A percentile compares a stretch with the other conserved stretches of the same genome.
Evolutionary conservation across 129 eudicot genomes (phyloP).

Genomic region (Erigeron canadensis): DNA sequence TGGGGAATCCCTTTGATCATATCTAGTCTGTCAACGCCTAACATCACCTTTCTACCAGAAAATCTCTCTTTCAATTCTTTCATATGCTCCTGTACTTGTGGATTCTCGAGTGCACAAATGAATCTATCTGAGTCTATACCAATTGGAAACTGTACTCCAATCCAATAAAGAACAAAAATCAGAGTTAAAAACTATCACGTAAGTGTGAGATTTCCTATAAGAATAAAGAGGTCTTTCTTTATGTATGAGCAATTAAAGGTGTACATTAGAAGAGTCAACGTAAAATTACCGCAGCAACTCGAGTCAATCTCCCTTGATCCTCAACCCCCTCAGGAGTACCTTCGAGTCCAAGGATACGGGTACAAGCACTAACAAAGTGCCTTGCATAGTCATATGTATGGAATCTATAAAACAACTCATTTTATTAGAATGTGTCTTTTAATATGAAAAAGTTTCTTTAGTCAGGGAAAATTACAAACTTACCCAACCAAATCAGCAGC

Average conservation of each 20-base stretch:
- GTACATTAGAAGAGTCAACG: neutral
- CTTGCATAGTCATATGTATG: constrained; percentile 98
- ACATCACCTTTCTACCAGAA: constrained; percentile 93
- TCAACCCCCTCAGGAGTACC: constrained; percentile 99
- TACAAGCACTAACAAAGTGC: constrained; percentile 98
- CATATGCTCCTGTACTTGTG: constrained; percentile 68
- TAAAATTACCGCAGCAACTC: constrained; percentile 87
- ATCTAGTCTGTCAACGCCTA: constrained; percentile 96
- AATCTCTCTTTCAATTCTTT: constrained; percentile 80
- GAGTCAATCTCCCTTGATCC: constrained; percentile 92
- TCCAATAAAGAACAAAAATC: constrained; percentile 14
- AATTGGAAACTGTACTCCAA: constrained; percentile 72
- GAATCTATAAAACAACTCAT: constrained; percentile 48
- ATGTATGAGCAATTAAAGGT: neutral
- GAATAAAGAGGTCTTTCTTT: neutral
- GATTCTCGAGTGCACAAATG: constrained; percentile 77
- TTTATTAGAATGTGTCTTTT: neutral
- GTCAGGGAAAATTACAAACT: constrained; percentile 10
- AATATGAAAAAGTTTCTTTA: neutral
- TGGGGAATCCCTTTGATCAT: constrained; percentile 98
- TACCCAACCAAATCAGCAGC: constrained; percentile 99
- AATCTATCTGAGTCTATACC: constrained; percentile 95
- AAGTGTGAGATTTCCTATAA: neutral
- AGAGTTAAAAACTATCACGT: neutral
- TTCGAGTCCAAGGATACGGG: constrained; percentile 97